Evolutionary conservation across 1,284 basidiomycete species (phyloP), one percentile per base, ranked within the genome.

Genomic region (Ustilago cynodontis): DNA sequence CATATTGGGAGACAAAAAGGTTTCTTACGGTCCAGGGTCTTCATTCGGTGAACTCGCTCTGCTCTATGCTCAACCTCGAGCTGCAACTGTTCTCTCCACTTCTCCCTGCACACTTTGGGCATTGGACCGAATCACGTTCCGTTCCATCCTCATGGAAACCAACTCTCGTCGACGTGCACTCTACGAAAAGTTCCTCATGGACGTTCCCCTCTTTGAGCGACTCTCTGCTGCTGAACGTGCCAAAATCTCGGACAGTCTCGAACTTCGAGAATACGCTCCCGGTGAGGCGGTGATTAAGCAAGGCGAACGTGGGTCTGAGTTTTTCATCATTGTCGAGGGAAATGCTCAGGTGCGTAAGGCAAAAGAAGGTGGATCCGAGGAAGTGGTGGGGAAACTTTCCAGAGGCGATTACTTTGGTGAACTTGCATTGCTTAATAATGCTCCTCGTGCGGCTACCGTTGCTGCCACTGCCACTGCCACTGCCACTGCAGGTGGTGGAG

Each of bases 391-490:
- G 18, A 90, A 88, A 64, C 90, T 94, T 59, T 90, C 89, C 80
- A 93, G 94, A 82, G 96, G 96, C 14, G 95, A 99, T 87, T 99
- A 98, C 89, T 99, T 99, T 88, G 96, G 96, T 87, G 94, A 98
- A 86, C 88, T 94, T 26, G 93, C 93, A 9, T 88, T 98, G 41
- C 89, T 95, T 63, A 92, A 93, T 77, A 90, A 93, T 35, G 92
- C 93, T 45, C 94, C 94, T 14, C 92, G 95, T 62, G 94, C 94
- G 0, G 95, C 95, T 6, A 98, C 96, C 7, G 94, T 99, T 54
- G 93, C 93, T 71, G 96, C 95, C 1, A 59, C 43, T 14, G 43
- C 20, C 22, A 7, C 43, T 24, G 43, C 45, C n/a, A n/a, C n/a
- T 47, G 43, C 95, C 1, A 59, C n/a, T 14, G 43, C 43, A 9